phyloP scores from a whole-genome alignment of 495 filamentous ascomycete genomes.

The Staphylotrichum longicolle region DNA sequence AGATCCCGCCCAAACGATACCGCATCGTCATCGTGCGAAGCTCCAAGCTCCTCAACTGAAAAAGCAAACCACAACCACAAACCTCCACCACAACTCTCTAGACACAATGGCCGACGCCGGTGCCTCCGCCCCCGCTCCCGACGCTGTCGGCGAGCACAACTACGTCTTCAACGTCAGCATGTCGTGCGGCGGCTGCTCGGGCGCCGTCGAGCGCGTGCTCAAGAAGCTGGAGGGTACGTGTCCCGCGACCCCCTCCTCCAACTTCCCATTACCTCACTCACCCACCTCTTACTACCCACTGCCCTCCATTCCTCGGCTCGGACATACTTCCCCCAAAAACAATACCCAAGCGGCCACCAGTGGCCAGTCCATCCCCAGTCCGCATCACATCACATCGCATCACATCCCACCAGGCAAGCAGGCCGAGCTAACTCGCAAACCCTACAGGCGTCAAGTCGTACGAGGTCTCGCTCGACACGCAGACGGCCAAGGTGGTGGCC shows the following conservation, averaged over 20 bases:
- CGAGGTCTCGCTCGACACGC: constrained; percentile 79
- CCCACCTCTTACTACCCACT: neutral
- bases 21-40: too few species aligned
- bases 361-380: too few species aligned
- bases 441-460: constrained; percentile 75
- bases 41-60: too few species aligned
- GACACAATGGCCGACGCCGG: constrained; percentile 44
- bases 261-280: too few species aligned
- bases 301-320: too few species aligned
- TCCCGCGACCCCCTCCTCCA: neutral
- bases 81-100: neutral
- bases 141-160: constrained; percentile 38
- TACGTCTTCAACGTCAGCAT: constrained; percentile 68
- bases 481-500: constrained; percentile 72
- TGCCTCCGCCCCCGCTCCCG: constrained; percentile 8
- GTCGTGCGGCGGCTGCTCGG: constrained; percentile 64
- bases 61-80: neutral
- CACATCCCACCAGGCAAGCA: too few species aligned
- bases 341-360: too few species aligned
- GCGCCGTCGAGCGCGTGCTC: constrained; percentile 81
- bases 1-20: too few species aligned
- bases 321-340: too few species aligned
- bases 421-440: too few species aligned
- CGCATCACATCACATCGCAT: too few species aligned
- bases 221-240: constrained; percentile 81